Conservation (phyloP, 768 basidiomycete genomes). For the Pisolithus orientalis region DNA sequence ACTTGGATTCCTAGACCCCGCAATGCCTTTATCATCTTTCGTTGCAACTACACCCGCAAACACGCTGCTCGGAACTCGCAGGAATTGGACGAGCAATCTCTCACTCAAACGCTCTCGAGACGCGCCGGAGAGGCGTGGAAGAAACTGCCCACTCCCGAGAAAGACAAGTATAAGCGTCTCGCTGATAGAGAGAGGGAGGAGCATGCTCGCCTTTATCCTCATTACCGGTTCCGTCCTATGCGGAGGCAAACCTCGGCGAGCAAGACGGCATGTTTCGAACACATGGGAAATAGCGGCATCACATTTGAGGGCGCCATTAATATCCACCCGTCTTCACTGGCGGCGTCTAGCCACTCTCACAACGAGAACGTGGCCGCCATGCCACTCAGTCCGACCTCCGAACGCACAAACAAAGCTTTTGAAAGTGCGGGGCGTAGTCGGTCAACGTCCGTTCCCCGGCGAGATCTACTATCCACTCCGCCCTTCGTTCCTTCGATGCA, state of each 20-base stretch:
- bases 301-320: constrained; percentile 4
- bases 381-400: neutral
- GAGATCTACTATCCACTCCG: neutral
- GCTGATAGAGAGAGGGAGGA: constrained; percentile 52
- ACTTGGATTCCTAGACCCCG: constrained; percentile 62
- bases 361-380: neutral
- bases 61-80: constrained; percentile 31
- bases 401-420: neutral
- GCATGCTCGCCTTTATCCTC: constrained; percentile 51
- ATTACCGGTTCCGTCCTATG: constrained; percentile 59
- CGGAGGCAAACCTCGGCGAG: constrained; percentile 27
- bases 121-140: constrained; percentile 75
- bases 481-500: neutral
- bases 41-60: constrained; percentile 53
- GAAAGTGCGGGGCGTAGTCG: neutral
- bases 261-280: constrained; percentile 14
- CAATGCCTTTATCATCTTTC: constrained; percentile 70
- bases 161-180: constrained; percentile 42
- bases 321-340: constrained; percentile 4
- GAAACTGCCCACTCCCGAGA: constrained; percentile 43
- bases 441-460: constrained; percentile 5
- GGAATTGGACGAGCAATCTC: constrained; percentile 27
- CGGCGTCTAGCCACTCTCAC: constrained; percentile 10
- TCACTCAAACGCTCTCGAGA: constrained; percentile 60
- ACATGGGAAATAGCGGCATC: constrained; percentile 1